phyloP scores from a whole-genome alignment of 768 basidiomycete genomes.

The Boletus patriciae region DNA sequence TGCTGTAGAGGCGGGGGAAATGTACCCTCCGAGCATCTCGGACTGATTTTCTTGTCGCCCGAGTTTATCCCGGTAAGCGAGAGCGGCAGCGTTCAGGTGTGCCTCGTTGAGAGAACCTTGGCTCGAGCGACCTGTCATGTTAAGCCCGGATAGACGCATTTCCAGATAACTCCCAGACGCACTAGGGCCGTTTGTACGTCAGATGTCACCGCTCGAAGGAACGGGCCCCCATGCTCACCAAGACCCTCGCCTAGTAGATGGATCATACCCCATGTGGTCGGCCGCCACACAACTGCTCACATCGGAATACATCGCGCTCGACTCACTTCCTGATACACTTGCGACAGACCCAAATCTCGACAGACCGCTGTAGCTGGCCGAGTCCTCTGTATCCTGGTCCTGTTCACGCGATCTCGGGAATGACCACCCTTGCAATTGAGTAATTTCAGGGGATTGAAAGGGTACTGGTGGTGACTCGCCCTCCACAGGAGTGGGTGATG shows the following conservation, averaged over 20 bases:
- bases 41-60: constrained; percentile 21
- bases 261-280: constrained; percentile 32
- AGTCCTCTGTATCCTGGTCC: constrained; percentile 56
- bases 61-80: constrained; percentile 29
- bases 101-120: constrained; percentile 34
- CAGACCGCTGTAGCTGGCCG: constrained; percentile 45
- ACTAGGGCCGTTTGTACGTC: constrained; percentile 25
- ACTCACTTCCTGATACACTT: constrained; percentile 59
- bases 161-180: constrained; percentile 33
- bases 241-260: constrained; percentile 36
- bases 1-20: constrained; percentile 47
- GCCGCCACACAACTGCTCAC: constrained; percentile 37
- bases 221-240: constrained; percentile 22
- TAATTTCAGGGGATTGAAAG: constrained; percentile 46
- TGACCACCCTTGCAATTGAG: constrained; percentile 39
- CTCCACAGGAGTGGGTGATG: constrained; percentile 53
- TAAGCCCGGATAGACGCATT: constrained; percentile 31
- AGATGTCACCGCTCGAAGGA: constrained; percentile 22
- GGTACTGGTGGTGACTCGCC: constrained; percentile 24
- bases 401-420: constrained; percentile 41
- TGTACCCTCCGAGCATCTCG: constrained; percentile 34
- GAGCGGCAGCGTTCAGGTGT: constrained; percentile 19
- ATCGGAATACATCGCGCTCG: constrained; percentile 53
- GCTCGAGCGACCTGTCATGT: constrained; percentile 33
- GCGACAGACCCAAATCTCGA: constrained; percentile 63